A percentile compares a stretch with the other conserved stretches of the same genome.
These are phyloP conservation scores for Kurtzmaniella fragi DNA, from an alignment of 805 yeast species.

Conservation along the genomic window DNA sequence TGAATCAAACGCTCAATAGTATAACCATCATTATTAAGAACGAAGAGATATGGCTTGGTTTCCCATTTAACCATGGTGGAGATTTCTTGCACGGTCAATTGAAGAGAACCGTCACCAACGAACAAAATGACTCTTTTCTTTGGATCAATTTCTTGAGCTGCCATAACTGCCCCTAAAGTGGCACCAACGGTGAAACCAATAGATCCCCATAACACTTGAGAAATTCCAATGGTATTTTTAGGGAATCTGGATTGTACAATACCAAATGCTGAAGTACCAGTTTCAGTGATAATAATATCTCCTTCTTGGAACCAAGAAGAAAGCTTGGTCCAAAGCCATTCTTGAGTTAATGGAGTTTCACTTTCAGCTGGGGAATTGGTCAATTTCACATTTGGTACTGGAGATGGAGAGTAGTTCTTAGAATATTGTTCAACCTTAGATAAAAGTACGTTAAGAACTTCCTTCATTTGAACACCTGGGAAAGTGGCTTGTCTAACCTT, in stretches of 20 bases:
- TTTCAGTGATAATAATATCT: constrained; percentile 64
- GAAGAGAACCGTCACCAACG: constrained; percentile 74
- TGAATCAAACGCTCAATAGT: constrained; percentile 73
- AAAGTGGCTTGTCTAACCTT: constrained; percentile 35
- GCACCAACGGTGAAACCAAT: constrained; percentile 71
- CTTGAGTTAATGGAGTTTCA: constrained; percentile 42
- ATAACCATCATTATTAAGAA: constrained; percentile 69
- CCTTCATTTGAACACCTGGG: constrained; percentile 40
- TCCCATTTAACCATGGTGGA: constrained; percentile 66
- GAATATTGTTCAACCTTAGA: constrained; percentile 31
- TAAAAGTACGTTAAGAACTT: constrained; percentile 42
- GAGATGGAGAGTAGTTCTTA: constrained; percentile 43
- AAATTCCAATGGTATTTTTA: constrained; percentile 54
- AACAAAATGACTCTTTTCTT: constrained; percentile 59
- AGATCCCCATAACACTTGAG: constrained; percentile 75
- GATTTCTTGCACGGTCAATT: constrained; percentile 69
- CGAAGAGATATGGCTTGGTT: constrained; percentile 62
- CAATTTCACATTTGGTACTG: constrained; percentile 51
- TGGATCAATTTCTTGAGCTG: constrained; percentile 60
- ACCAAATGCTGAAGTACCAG: constrained; percentile 76
- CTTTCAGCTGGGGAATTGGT: constrained; percentile 38
- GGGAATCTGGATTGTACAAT: constrained; percentile 65
- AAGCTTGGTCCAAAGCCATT: constrained; percentile 64
- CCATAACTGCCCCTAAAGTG: constrained; percentile 62
- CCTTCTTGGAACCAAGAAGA: constrained; percentile 61